Base-by-base conservation (phyloP, 257 asterid genomes). In the Capsicum chinense region DNA sequence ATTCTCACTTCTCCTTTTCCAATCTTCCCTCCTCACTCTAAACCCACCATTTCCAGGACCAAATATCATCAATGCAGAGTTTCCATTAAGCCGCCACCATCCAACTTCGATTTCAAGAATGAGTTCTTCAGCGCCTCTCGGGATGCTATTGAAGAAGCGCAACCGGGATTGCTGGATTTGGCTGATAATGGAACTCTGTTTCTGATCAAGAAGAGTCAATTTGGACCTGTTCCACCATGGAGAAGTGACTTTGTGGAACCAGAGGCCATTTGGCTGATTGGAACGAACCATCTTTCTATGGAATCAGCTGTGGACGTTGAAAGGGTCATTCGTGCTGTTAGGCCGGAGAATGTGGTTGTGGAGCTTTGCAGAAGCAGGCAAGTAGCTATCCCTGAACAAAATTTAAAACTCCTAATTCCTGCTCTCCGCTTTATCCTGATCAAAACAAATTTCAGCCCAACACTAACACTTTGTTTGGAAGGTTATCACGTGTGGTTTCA, bases 281-380 rank as follows among this genome's bases (percentile, higher is more conserved):
- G 98, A 84, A 93, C 99, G 0, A 89, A 87, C 19, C 99, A 95
- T 89, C 85, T 91, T 86, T 95, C 98, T 10, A 35, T 6, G 44
- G 88, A 86, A 63, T 95, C 98, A 1, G 92, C 94, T 16, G 56
- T 81, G 7, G 90, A 93, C 82, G 98, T 95, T 7, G 90, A 91
- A 56, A 92, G 98, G 92, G 98, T 94, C 56, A 87, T 95, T 19
- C 89, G 91, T 79, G 86, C 92, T 17, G 87, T 95, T 79, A 91
- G 79, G 79, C 98, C 98, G 15, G 94, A 95, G 6, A 94, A 95
- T 85, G 93, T 95, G 52, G 98, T 95, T 59, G 99, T 94, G 58
- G 98, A 95, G 93, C 98, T 95, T 62, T 94, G 99, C 83, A 89
- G 97, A 90, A 95, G 98, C 93, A 94, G 98, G 98, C 95, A 92